phyloP scores from a whole-genome alignment of 306 rosid genomes.

The Pyrus pyrifolia region DNA sequence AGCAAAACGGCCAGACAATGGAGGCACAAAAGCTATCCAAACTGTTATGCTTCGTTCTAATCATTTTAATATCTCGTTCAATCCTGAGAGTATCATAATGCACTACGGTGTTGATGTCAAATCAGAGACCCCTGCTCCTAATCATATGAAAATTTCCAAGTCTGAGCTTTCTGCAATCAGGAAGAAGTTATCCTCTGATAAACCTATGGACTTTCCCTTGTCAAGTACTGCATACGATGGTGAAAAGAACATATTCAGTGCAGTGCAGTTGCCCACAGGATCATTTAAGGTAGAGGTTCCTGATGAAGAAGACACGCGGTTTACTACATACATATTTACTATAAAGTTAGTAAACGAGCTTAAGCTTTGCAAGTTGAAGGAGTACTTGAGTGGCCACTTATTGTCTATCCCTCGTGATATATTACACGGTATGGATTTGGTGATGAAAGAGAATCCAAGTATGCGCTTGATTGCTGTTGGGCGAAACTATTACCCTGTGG shows the following conservation, averaged over 20 bases:
- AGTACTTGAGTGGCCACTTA: conserved; percentile 37
- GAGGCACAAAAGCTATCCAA: conserved; percentile 32
- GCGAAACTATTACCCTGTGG: conserved; percentile 40
- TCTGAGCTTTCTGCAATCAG: conserved; percentile 42
- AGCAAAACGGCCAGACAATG: conserved; percentile 51
- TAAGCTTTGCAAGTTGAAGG: conserved; percentile 38
- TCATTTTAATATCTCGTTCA: conserved; percentile 42
- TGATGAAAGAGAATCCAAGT: conserved; percentile 61
- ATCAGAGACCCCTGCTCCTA: conserved; percentile 26
- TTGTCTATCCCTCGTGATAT: conserved; percentile 54
- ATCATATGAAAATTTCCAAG: conserved; percentile 38
- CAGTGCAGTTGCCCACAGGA: conserved; percentile 46
- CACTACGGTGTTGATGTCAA: conserved; percentile 51
- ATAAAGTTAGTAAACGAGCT: conserved; percentile 42
- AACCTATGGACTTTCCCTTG: conserved; percentile 39
- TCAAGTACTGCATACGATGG: conserved; percentile 61
- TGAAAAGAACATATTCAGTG: conserved; percentile 60
- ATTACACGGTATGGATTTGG: conserved; percentile 72
- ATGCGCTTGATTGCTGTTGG: conserved; percentile 49
- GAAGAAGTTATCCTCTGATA: conserved; percentile 44
- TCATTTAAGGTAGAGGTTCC: conserved; percentile 37
- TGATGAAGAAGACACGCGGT: conserved; percentile 45
- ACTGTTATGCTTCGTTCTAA: conserved; percentile 36
- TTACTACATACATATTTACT: conserved; percentile 29
- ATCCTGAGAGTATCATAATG: conserved; percentile 36